These are phyloP conservation scores for Casuarina equisetifolia DNA, from an alignment of 306 rosid genomes.

Conservation along the genomic window DNA sequence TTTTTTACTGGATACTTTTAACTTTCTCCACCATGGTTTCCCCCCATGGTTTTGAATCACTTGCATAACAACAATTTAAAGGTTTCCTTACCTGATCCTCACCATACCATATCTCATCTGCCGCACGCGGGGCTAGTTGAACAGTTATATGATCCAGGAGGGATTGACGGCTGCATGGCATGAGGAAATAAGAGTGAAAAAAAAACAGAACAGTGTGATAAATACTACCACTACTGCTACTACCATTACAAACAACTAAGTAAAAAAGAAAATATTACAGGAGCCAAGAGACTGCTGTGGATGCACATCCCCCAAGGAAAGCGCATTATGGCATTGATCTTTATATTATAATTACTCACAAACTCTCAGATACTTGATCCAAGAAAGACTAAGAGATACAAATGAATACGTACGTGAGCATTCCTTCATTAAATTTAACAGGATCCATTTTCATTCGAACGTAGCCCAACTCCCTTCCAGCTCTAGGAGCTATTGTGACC, in stretches of 20 bases:
- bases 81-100: slow-evolving; percentile 57
- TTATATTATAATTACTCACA: slow-evolving; percentile 16
- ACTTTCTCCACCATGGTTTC: not conserved
- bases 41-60: not conserved
- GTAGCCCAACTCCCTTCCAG: slow-evolving; percentile 97
- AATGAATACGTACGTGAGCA: slow-evolving; percentile 74
- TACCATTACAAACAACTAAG: slow-evolving; percentile 17
- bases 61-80: not conserved
- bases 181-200: slow-evolving; percentile 21
- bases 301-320: slow-evolving; percentile 10
- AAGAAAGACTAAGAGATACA: not conserved
- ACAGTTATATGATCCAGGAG: slow-evolving; percentile 90
- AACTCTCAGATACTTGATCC: not conserved
- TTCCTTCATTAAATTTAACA: slow-evolving; percentile 68
- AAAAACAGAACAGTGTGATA: slow-evolving; percentile 17
- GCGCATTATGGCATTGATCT: slow-evolving; percentile 9
- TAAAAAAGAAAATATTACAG: slow-evolving; percentile 10
- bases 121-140: slow-evolving; percentile 98
- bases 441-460: slow-evolving; percentile 90
- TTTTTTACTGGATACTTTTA: not conserved
- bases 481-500: slow-evolving; percentile 99
- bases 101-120: slow-evolving; percentile 92
- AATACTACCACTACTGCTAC: slow-evolving; percentile 11
- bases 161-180: slow-evolving; percentile 80
- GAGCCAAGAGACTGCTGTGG: slow-evolving; percentile 16